phyloP scores from a whole-genome alignment of 305 asterid genomes.

The Fraxinus baroniana region DNA sequence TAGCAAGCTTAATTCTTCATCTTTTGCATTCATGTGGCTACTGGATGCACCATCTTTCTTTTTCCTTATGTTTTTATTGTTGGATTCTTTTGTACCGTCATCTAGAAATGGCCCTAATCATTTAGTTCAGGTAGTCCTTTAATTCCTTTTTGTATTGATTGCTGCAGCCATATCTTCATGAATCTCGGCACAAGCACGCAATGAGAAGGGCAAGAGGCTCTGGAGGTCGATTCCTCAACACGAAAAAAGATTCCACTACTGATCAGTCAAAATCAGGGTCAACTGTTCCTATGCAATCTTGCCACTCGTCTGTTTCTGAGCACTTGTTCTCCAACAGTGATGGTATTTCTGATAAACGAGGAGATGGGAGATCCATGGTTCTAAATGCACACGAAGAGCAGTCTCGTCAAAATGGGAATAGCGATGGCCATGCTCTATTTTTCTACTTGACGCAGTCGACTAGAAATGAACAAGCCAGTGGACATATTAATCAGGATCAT shows the following conservation, averaged over 20 bases:
- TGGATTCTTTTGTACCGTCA: not conserved
- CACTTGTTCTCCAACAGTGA: constrained; percentile 28
- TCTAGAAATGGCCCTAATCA: not conserved
- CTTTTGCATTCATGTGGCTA: not conserved
- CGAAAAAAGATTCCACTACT: constrained; percentile 41
- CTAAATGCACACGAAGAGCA: constrained; percentile 33
- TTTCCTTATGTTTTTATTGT: not conserved
- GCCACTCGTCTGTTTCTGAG: constrained; percentile 46
- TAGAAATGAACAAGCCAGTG: constrained; percentile 34
- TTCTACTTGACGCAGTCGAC: constrained; percentile 30
- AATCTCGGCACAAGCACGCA: constrained; percentile 77
- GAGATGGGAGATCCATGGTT: constrained; percentile 16
- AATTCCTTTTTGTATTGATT: not conserved
- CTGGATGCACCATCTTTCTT: not conserved
- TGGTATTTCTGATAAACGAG: constrained; percentile 24
- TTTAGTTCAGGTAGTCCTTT: constrained; percentile 3
- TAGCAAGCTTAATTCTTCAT: not conserved
- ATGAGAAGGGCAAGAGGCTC: constrained; percentile 76
- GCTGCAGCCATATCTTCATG: constrained; percentile 78
- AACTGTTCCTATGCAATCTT: constrained; percentile 33
- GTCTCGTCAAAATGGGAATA: constrained; percentile 32
- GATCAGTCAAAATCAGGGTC: constrained; percentile 36
- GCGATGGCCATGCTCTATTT: constrained; percentile 25
- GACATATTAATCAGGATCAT: constrained; percentile 27
- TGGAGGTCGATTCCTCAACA: constrained; percentile 81